Conservation (phyloP, 768 basidiomycete species). For the Mrakia frigida region DNA sequence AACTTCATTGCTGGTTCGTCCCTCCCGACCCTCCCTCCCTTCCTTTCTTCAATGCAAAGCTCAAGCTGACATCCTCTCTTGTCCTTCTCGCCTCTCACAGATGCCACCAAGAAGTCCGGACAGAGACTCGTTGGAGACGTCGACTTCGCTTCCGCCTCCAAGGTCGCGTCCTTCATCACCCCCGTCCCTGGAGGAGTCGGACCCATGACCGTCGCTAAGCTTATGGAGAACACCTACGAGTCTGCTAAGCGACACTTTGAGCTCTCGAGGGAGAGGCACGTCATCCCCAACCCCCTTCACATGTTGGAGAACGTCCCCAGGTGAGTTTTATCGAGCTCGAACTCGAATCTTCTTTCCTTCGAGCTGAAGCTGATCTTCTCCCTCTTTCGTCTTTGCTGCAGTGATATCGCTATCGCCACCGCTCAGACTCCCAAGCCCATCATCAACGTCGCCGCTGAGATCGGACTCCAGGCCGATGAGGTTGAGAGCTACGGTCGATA, state of each 20-base stretch:
- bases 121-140: constrained; percentile 96
- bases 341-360: neutral
- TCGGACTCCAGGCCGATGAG: constrained; percentile 78
- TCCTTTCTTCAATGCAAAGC: too few relatives aligned
- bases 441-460: constrained; percentile 73
- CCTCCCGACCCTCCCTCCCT: too few relatives aligned
- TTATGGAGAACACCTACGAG: constrained; percentile 88
- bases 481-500: constrained; percentile 90
- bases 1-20: constrained; percentile 81
- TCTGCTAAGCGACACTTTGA: constrained; percentile 80
- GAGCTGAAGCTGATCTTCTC: neutral
- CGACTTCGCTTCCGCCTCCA: constrained; percentile 68
- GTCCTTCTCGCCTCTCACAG: constrained; percentile 46
- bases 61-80: neutral
- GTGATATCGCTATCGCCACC: constrained; percentile 93
- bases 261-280: constrained; percentile 57
- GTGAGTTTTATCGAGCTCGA: constrained; percentile 31
- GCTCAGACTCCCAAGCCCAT: constrained; percentile 90
- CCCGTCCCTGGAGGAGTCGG: constrained; percentile 99
- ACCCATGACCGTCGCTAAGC: constrained; percentile 98
- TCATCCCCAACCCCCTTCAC: constrained; percentile 65
- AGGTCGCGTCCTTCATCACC: constrained; percentile 82
- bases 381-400: constrained; percentile 19
- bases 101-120: constrained; percentile 86
- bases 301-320: constrained; percentile 80